Evolutionary conservation across 2,329 filamentous ascomycete genomes (phyloP), one percentile per base, ranked within the genome.

Genomic region (Clarireedia sp.): DNA sequence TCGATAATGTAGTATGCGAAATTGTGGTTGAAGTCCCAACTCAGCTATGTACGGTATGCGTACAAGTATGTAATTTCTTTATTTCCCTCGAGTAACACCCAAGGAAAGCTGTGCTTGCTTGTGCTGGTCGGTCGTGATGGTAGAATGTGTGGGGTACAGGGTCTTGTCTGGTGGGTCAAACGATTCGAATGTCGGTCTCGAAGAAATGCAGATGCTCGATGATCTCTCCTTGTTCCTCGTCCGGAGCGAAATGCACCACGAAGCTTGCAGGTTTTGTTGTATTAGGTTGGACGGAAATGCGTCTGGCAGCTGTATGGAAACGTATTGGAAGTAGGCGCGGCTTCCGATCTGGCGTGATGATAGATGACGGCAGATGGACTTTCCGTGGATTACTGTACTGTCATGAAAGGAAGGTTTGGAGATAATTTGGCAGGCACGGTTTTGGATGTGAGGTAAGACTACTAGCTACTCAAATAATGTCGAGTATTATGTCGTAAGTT

Each of bases 21-120:
- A 33, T 3, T 47, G 59, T 48, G 54, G 53, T 63, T 46, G 48
- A 37, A 54, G 37, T 36, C 59, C 62, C 62, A 57, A 36, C 44
- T 8, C 16, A 36, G 40, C 48, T 45, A 44, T 21, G 38, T 54
- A 24, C 49, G 36, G 49, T 36, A 19, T 43, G 40, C 21, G 40
- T 43, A n/a, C n/a, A n/a, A n/a, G n/a, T n/a, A 43, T 43, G 40
- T 43, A 43, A 19, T 43, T 12, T 43, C 29, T 33, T 33, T 33
- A 33, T 41, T 21, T 43, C 17, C n/a, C 40, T 43, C 40, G 17
- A 43, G 21, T 21, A 43, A 43, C 40, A 43, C 40, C 21, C 40
- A 21, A 43, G 21, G 40, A 21, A 33, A 17, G 40, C 40, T 43
- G 40, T 43, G 21, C 40, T 43, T 26, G 48, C 12, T 52, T 44